Conservation (phyloP, 148 eudicot genomes). For the Fagopyrum tataricum region DNA sequence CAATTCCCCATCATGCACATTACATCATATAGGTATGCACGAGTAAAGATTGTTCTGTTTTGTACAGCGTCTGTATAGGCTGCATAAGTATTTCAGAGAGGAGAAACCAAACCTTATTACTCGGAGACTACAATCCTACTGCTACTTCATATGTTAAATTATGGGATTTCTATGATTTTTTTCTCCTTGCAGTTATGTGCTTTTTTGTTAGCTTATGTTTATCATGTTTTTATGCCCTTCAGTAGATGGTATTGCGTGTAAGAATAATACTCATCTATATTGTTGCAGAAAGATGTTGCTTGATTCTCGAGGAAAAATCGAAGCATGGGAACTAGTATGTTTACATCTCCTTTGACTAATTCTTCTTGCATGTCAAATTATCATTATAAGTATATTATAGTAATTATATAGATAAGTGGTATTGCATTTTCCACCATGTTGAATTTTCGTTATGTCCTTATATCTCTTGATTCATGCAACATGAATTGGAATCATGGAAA, state of each 20-base stretch:
- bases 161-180: not conserved
- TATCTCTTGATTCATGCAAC: not conserved
- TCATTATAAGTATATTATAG: not conserved
- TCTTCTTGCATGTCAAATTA: not conserved
- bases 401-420: not conserved
- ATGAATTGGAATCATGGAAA: no score
- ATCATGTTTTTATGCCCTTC: not conserved
- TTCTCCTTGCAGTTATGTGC: not conserved
- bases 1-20: not conserved
- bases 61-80: not conserved
- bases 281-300: conserved; percentile 51
- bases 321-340: conserved; percentile 91
- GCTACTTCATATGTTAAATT: not conserved
- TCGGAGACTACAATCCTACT: not conserved
- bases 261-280: not conserved
- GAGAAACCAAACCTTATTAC: not conserved
- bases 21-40: not conserved
- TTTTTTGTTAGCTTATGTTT: not conserved
- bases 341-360: not conserved
- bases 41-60: not conserved
- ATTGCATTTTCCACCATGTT: not conserved
- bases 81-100: not conserved
- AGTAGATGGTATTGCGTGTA: not conserved
- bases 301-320: conserved; percentile 35
- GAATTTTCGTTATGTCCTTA: not conserved